phyloP scores from a whole-genome alignment of 768 basidiomycete genomes.

The Porphyrellus cyaneotinctus region DNA sequence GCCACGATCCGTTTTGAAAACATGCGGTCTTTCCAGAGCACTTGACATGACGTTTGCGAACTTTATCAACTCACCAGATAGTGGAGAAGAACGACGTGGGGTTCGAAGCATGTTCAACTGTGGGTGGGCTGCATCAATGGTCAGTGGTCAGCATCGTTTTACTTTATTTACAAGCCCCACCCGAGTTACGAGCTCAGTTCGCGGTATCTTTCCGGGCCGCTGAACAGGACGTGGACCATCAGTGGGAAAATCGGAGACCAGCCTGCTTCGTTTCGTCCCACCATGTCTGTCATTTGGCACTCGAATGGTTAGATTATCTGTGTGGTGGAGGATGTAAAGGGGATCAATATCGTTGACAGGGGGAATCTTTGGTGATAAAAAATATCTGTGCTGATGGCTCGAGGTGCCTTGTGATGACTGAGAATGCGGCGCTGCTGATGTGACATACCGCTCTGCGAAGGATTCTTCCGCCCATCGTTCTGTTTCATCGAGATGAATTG shows the following conservation, averaged over 20 bases:
- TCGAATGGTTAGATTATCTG: slow-evolving; percentile 3
- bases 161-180: background rate
- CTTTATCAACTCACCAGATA: slow-evolving; percentile 17
- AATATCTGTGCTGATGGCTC: slow-evolving; percentile 5
- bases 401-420: background rate
- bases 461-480: slow-evolving; percentile 11
- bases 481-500: slow-evolving; percentile 26
- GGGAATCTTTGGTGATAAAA: slow-evolving; percentile 3
- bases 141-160: background rate
- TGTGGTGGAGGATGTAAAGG: slow-evolving; percentile 2
- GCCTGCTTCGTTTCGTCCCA: background rate
- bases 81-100: slow-evolving; percentile 25
- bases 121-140: slow-evolving; percentile 11
- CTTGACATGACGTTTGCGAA: slow-evolving; percentile 3
- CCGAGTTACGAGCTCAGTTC: slow-evolving; percentile 1
- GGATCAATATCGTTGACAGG: background rate
- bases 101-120: slow-evolving; percentile 17
- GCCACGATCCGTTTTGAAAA: slow-evolving; percentile 8
- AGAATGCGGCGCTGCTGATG: slow-evolving; percentile 7
- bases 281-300: background rate
- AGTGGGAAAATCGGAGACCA: background rate
- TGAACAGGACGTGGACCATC: background rate
- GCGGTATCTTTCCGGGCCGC: background rate
- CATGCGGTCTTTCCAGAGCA: slow-evolving; percentile 3
- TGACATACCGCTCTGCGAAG: slow-evolving; percentile 9